Evolutionary conservation across 2,329 filamentous ascomycete genomes (phyloP), one percentile per base, ranked within the genome.

Genomic region (Fusarium subtropicale): DNA sequence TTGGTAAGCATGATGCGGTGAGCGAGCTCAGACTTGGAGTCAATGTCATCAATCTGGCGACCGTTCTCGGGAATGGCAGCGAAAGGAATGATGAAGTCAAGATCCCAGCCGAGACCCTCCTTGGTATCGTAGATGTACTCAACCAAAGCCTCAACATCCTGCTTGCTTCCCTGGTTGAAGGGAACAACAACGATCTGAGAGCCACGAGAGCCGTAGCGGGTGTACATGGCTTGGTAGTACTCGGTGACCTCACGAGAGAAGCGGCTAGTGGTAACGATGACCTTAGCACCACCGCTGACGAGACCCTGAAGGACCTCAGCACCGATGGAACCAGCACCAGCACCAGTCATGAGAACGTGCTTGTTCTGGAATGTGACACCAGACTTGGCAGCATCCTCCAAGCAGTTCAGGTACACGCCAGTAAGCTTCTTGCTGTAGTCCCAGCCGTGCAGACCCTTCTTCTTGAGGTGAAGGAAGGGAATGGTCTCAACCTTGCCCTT

Each of bases 1-100:
- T 99, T 99, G 76, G 96, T 99, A 79, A 99, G 85, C 96, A 99
- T 98, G 84, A 99, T 97, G 71, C 96, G 93, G 81, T 99, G 96
- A 72, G 96, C 96, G 69, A 99, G 90, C 84, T 99, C 96, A 16
- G 96, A 98, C 82, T 96, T 97, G 69, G 94, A 97, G 81, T 99
- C 97, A 70, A 99, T 94, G 78, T 86, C 91, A 78, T 99, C 96
- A 65, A 99, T 98, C 81, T 99, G 94, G 69, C 96, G 94, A 55
- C 97, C 96, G 74, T 97, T 97, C 84, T 98, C 96, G 0, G 97
- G 93, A 71, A 99, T 99, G 75, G 96, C 96, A 67, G 96, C 96
- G 79, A 99, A 99, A 15, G 96, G 96, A 70, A 99, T 88, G 67
- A 99, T 91, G 79, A 91, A 97, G 82, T 99, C 96, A 38, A 99